Evolutionary conservation across 2,329 filamentous ascomycete species (phyloP).

Genomic region (Aureobasidium subglaciale): DNA sequence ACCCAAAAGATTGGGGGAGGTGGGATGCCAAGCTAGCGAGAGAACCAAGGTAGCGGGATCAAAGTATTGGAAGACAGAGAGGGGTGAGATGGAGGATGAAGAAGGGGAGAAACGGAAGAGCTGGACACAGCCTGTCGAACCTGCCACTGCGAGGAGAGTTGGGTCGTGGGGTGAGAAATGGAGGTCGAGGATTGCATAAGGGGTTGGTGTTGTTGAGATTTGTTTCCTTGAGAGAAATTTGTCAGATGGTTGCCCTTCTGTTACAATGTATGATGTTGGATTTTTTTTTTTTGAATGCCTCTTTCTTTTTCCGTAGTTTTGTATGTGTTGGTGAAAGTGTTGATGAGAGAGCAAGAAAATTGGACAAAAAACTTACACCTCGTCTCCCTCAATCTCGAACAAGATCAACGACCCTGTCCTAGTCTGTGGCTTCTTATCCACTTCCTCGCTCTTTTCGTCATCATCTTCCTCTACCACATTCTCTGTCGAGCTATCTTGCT

Average conservation of each 20-base stretch:
- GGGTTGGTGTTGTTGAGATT: conserved; percentile 47
- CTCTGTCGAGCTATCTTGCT: conserved; percentile 15
- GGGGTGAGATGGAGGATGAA: conserved; percentile 25
- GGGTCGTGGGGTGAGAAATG: conserved; percentile 60
- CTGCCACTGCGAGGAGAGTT: conserved; percentile 62
- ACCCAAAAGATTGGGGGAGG: conserved; percentile 48
- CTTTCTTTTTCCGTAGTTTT: background rate
- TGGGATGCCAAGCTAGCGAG: conserved; percentile 67
- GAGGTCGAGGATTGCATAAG: conserved; percentile 74
- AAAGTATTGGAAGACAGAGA: conserved; percentile 44
- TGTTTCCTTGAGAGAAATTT: background rate
- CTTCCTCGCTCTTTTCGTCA: conserved; percentile 19
- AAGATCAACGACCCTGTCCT: conserved; percentile 69
- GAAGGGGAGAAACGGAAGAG: conserved; percentile 48
- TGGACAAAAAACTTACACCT: conserved; percentile 46
- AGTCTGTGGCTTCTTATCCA: conserved; percentile 20
- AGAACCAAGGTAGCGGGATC: conserved; percentile 58
- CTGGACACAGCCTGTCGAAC: conserved; percentile 65
- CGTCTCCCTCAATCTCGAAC: conserved; percentile 47
- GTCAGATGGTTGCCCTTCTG: background rate
- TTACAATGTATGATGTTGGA: background rate
- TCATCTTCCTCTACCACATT: conserved; percentile 25
- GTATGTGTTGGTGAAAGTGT: too few relatives aligned
- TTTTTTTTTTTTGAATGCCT: background rate
- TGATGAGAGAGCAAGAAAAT: background rate